phyloP scores from a whole-genome alignment of 805 yeast genomes.

The Wickerhamomyces silvicola region DNA sequence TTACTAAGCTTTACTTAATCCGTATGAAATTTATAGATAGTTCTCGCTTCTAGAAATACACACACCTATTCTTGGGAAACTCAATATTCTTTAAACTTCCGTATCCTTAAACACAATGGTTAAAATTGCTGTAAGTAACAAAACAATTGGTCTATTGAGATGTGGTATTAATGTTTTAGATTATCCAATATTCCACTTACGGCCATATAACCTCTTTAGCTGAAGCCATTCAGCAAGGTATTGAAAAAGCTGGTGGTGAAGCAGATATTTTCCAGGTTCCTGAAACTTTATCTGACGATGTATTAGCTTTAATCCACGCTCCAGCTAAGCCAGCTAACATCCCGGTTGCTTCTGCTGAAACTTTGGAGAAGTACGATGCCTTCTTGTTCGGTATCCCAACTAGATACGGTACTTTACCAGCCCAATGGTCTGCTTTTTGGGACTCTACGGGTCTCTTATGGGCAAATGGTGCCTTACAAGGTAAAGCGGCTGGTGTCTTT shows the following conservation, averaged over 20 bases:
- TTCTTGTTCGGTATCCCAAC: slow-evolving; percentile 83
- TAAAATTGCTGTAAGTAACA: slow-evolving; percentile 26
- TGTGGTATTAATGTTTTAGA: slow-evolving; percentile 6
- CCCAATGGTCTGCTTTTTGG: slow-evolving; percentile 71
- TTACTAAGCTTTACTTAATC: no score
- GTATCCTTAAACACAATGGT: slow-evolving; percentile 17
- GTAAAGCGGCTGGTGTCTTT: slow-evolving; percentile 70
- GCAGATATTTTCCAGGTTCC: slow-evolving; percentile 72
- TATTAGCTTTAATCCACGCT: slow-evolving; percentile 52
- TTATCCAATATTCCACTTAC: slow-evolving; percentile 67
- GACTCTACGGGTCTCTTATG: slow-evolving; percentile 71
- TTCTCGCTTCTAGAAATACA: no score
- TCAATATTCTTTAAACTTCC: neutral
- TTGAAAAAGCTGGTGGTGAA: slow-evolving; percentile 57
- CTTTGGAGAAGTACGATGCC: slow-evolving; percentile 65
- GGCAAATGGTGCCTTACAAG: slow-evolving; percentile 61
- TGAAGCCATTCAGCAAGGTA: slow-evolving; percentile 58
- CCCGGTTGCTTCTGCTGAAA: slow-evolving; percentile 58
- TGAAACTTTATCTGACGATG: slow-evolving; percentile 63
- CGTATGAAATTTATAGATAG: no score
- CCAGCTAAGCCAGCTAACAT: slow-evolving; percentile 54
- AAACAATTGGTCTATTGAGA: slow-evolving; percentile 2
- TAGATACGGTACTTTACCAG: slow-evolving; percentile 73
- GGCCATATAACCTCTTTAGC: slow-evolving; percentile 73
- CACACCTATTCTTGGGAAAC: no score